Percentiles rank a stretch among this genome's conserved stretches.
phyloP scores from a whole-genome alignment of 2,329 filamentous ascomycete species.

The Neoascochyta sp. region DNA sequence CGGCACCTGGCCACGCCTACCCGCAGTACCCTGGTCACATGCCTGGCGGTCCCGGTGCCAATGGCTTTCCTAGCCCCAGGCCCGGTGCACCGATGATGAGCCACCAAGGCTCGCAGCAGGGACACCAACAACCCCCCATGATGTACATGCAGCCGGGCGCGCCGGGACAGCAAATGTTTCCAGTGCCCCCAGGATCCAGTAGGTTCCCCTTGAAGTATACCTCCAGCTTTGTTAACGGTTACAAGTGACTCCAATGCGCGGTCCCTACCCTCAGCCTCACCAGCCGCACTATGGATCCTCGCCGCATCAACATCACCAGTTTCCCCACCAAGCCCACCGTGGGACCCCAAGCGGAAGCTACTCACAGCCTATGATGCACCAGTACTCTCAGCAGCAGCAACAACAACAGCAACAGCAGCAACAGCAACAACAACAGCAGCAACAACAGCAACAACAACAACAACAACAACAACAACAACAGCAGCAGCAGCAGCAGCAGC shows the following conservation, averaged over 20 bases:
- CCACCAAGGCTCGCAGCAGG: slow-evolving; percentile 89
- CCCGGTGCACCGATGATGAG: slow-evolving; percentile 86
- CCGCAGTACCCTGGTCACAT: slow-evolving; percentile 53
- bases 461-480: too few relatives aligned
- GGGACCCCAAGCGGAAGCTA: slow-evolving; percentile 41
- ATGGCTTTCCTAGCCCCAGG: slow-evolving; percentile 85
- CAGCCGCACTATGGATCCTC: slow-evolving; percentile 39
- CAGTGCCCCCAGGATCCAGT: slow-evolving; percentile 71
- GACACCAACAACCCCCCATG: slow-evolving; percentile 59
- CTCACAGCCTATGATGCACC: slow-evolving; percentile 42
- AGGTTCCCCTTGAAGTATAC: too few relatives aligned
- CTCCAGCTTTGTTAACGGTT: too few relatives aligned
- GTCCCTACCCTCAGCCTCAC: slow-evolving; percentile 39
- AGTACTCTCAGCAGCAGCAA: slow-evolving; percentile 39
- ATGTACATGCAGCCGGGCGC: slow-evolving; percentile 72
- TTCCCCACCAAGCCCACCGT: slow-evolving; percentile 37
- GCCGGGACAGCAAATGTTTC: slow-evolving; percentile 71
- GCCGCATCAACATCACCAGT: slow-evolving; percentile 41
- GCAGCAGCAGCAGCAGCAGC: slow-evolving; percentile 39
- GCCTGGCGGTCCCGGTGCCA: slow-evolving; percentile 58
- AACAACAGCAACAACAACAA: too few relatives aligned
- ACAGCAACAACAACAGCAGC: too few relatives aligned
- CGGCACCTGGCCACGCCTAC: slow-evolving; percentile 63
- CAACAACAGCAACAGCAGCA: too few relatives aligned
- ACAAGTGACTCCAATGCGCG: slow-evolving; percentile 42